A percentile compares a stretch with the other conserved stretches of the same genome.
These are phyloP conservation scores for Aspergillus fischeri DNA, from an alignment of 2,329 filamentous ascomycete genomes.

Conservation along the genomic window DNA sequence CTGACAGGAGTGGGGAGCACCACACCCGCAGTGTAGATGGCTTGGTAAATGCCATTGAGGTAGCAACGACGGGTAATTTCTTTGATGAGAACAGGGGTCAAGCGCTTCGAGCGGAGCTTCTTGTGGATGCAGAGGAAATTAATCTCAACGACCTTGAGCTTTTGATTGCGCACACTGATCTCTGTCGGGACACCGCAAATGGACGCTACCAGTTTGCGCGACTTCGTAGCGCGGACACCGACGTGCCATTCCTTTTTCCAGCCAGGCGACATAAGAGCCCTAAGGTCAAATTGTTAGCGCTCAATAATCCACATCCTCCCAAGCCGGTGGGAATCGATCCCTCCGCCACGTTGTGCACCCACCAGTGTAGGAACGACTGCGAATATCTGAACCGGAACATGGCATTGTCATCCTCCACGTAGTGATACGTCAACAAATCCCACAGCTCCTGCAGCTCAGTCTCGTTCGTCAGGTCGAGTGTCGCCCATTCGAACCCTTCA, in stretches of 20 bases:
- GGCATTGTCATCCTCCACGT: conserved; percentile 94
- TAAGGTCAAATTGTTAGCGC: conserved; percentile 31
- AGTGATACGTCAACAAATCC: conserved; percentile 86
- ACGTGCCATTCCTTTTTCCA: conserved; percentile 96
- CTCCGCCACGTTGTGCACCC: conserved; percentile 12
- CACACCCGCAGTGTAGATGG: conserved; percentile 90
- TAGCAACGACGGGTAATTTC: conserved; percentile 94
- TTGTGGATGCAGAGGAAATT: conserved; percentile 99
- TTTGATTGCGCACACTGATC: conserved; percentile 72
- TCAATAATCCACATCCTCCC: background rate
- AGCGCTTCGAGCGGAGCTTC: conserved; percentile 88
- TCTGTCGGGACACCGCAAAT: conserved; percentile 89
- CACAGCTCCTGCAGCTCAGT: conserved; percentile 83
- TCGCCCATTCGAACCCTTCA: conserved; percentile 89
- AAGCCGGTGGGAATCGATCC: background rate
- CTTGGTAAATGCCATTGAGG: conserved; percentile 81
- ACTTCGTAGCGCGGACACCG: conserved; percentile 79
- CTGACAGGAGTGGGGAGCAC: conserved; percentile 88
- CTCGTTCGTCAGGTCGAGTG: conserved; percentile 76
- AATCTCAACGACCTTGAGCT: conserved; percentile 80
- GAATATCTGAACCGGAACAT: conserved; percentile 99
- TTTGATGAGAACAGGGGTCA: conserved; percentile 93
- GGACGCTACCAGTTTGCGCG: conserved; percentile 85
- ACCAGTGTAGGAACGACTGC: conserved; percentile 83
- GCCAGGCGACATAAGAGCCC: conserved; percentile 89